Evolutionary conservation across 192 early-diverging fungal genomes (phyloP).

Genomic region (Coemansia sp.): DNA sequence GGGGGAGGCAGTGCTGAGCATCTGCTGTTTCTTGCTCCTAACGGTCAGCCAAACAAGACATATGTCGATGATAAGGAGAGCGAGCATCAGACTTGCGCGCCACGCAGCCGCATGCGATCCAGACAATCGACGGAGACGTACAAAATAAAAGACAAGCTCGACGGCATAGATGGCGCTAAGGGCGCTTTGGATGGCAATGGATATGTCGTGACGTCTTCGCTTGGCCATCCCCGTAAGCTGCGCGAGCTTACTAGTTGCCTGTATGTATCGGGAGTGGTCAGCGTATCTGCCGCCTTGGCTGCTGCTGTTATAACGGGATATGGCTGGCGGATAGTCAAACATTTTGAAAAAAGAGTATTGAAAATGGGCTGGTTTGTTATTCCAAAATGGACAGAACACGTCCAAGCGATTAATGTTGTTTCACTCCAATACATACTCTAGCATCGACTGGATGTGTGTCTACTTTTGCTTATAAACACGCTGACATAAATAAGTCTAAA

Average conservation of each 20-base stretch:
- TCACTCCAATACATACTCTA: not conserved
- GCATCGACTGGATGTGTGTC: not conserved
- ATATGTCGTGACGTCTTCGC: conserved; percentile 44
- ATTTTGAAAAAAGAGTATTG: conserved; percentile 6
- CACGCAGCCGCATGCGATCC: conserved; percentile 37
- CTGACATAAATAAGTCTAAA: not conserved
- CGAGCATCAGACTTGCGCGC: conserved; percentile 48
- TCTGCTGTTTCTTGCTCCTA: conserved; percentile 23
- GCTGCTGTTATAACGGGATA: not conserved
- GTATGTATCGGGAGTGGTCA: conserved; percentile 4
- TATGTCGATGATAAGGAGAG: conserved; percentile 40
- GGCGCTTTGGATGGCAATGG: conserved; percentile 41
- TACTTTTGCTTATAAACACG: not conserved
- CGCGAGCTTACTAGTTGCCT: conserved; percentile 10
- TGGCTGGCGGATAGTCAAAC: conserved; percentile 34
- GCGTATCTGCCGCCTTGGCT: conserved; percentile 4
- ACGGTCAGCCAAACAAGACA: conserved; percentile 49
- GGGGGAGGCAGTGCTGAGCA: not conserved
- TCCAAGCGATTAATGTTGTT: not conserved
- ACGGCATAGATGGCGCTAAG: conserved; percentile 35
- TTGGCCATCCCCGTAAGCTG: conserved; percentile 17
- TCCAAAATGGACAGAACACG: not conserved
- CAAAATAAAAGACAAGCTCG: conserved; percentile 47
- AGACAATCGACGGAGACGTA: conserved; percentile 36
- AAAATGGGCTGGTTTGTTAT: not conserved